Evolutionary conservation across 345 rosid genomes (phyloP), one percentile per base, ranked within the genome.

Genomic region (Linum trigynum): DNA sequence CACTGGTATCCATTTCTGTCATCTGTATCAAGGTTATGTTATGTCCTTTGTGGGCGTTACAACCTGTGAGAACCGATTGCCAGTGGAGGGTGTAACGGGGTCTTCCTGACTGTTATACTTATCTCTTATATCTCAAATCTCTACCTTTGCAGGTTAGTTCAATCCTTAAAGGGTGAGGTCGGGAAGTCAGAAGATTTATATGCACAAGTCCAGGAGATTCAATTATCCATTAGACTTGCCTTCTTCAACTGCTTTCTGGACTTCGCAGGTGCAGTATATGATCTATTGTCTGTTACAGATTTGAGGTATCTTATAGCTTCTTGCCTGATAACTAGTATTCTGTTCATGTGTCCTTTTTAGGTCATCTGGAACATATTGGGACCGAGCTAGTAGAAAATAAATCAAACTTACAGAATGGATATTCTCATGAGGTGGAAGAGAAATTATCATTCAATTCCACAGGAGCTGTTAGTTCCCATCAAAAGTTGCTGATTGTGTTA

Each of bases 181-280:
- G 70, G 84, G 61, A 86, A 81, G 69, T 90, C 90, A 32, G 96
- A 90, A 68, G 87, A 94, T 72, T 82, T 84, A 80, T 80, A 78
- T 72, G 65, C 66, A 41, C 97, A 86, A 68, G 82, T 94, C 74
- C 92, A 87, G 72, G 99, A 90, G 78, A 88, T 85, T 76, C 85
- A 86, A 76, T 87, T 84, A 77, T 86, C 97, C 62, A 87, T 94
- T 67, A 83, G 95, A 76, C 88, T 94, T 68, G 90, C 99, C 15
- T 85, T 90, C 78, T 73, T 94, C 67, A 94, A 94, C 69, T 91
- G 97, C 76, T 94, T 90, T 77, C 83, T 94, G 68, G 99, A 94
- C 84, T 94, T 94, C 78, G 97, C 95, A 69, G 97, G 98, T 92
- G 88, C 23, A 62, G 56, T 65, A 15, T 64, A 67, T 53, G 38